phyloP scores from a whole-genome alignment of 176 grass and related monocot species.

The Oryza nivara region DNA sequence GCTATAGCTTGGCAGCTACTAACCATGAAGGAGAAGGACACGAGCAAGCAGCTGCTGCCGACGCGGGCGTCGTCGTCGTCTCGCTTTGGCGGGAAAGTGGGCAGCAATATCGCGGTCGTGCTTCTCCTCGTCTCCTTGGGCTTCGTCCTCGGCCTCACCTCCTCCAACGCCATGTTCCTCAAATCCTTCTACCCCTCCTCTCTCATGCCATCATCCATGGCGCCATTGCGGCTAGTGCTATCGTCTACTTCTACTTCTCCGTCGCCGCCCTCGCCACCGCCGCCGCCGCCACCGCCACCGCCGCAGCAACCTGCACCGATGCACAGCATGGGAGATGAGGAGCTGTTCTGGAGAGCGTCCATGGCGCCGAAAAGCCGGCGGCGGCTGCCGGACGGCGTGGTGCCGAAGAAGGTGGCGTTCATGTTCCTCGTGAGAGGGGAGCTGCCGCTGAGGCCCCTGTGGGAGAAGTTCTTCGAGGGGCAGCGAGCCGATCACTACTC shows the following conservation, averaged over 20 bases:
- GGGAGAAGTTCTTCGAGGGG: conserved; percentile 67
- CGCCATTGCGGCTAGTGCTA: background rate
- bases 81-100: background rate
- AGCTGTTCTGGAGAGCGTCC: conserved; percentile 66
- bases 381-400: conserved; percentile 27
- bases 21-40: background rate
- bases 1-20: background rate
- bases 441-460: conserved; percentile 58
- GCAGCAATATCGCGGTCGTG: background rate
- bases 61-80: background rate
- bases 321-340: conserved; percentile 50
- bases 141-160: background rate
- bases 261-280: background rate
- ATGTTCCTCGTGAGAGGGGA: conserved; percentile 68
- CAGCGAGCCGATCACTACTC: conserved; percentile 54
- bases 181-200: background rate
- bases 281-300: too few species aligned
- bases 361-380: conserved; percentile 65
- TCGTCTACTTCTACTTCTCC: background rate
- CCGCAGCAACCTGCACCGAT: background rate
- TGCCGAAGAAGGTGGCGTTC: conserved; percentile 83
- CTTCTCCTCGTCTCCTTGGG: background rate
- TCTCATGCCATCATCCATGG: background rate
- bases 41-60: background rate
- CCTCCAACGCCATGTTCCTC: background rate